These are phyloP conservation scores for Phytophthora multivora DNA, from an alignment of 352 stramenopile genomes.

Conservation along the genomic window DNA sequence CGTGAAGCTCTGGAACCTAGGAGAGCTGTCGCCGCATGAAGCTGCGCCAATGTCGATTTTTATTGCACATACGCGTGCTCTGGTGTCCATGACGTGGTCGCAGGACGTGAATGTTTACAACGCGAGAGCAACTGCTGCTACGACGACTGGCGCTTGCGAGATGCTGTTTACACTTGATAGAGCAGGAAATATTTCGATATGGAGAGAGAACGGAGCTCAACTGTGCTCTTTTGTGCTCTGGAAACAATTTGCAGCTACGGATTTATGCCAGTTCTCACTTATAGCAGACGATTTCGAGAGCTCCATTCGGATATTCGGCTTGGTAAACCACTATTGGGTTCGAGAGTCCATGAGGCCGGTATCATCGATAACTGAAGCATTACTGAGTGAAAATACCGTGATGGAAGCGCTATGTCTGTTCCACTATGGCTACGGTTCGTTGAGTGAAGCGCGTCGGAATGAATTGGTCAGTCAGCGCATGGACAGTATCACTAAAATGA, in stretches of 20 bases:
- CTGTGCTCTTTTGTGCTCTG: conserved; percentile 69
- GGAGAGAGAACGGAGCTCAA: conserved; percentile 63
- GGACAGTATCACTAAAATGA: conserved; percentile 61
- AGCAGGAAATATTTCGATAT: conserved; percentile 71
- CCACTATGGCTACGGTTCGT: conserved; percentile 66
- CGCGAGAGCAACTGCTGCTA: conserved; percentile 24
- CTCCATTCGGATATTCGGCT: conserved; percentile 31
- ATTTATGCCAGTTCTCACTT: conserved; percentile 36
- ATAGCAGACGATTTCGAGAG: conserved; percentile 11
- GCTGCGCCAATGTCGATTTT: conserved; percentile 60
- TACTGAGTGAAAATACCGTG: conserved; percentile 74
- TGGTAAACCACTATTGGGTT: conserved; percentile 50
- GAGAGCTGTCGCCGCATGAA: conserved; percentile 56
- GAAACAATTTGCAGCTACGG: conserved; percentile 55
- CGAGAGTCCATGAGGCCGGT: conserved; percentile 21
- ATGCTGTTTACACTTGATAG: conserved; percentile 83
- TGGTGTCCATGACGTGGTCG: conserved; percentile 59
- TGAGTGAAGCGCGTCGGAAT: conserved; percentile 59
- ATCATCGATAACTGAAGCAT: conserved; percentile 52
- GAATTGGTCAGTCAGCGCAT: conserved; percentile 74
- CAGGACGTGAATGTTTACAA: conserved; percentile 65
- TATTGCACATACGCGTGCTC: conserved; percentile 62
- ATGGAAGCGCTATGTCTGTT: conserved; percentile 72
- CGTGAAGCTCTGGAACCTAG: conserved; percentile 72
- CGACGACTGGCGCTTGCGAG: conserved; percentile 38